Conservation (phyloP, 2,329 filamentous ascomycete species). For the Aureobasidium sp. region DNA sequence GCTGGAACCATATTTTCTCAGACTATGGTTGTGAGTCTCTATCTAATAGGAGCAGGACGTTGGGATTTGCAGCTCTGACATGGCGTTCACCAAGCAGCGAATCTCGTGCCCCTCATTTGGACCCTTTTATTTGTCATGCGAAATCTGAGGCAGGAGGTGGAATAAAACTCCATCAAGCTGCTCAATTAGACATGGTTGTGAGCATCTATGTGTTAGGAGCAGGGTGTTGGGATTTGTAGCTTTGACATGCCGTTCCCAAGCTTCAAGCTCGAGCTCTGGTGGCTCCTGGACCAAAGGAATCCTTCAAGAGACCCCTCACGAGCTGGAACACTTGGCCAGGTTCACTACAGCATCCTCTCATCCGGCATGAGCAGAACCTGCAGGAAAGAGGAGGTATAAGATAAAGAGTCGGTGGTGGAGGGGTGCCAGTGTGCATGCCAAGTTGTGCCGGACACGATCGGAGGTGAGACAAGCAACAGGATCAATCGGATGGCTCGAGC, state of each 20-base stretch:
- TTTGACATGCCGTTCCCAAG: background rate
- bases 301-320: background rate
- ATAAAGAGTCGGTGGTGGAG: background rate
- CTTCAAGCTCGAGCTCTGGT: background rate
- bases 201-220: background rate
- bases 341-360: background rate
- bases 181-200: background rate
- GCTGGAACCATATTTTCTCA: background rate
- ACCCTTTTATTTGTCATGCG: no score
- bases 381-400: background rate
- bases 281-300: no score
- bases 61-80: background rate
- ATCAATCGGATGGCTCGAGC: background rate
- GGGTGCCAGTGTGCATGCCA: background rate
- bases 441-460: conserved; percentile 1
- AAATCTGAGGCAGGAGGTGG: no score
- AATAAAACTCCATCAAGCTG: no score
- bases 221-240: background rate
- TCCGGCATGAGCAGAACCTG: background rate
- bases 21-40: no score
- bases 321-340: background rate
- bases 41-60: background rate
- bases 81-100: background rate
- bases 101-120: no score
- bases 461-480: background rate